phyloP scores from a whole-genome alignment of 1,284 basidiomycete species.

The Rhodotorula sp. region DNA sequence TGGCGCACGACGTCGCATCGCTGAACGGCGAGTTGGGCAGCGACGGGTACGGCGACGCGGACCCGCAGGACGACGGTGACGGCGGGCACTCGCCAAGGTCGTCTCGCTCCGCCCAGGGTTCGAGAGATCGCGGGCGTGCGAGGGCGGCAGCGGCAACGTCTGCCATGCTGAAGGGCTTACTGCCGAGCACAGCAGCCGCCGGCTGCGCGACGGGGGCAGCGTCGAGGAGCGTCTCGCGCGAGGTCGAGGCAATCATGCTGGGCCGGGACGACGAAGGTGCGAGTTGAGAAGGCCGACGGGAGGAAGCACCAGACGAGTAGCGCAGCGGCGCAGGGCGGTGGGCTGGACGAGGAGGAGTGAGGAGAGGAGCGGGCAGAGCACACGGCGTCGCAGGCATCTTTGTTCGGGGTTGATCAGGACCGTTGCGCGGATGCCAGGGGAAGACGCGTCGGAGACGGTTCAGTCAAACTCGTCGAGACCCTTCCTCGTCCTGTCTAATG shows the following conservation, averaged over 20 bases:
- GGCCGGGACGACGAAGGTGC: neutral
- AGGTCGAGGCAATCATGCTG: constrained; percentile 5
- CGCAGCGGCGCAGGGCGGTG: constrained; percentile 1
- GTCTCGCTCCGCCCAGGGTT: constrained; percentile 35
- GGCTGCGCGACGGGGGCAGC: constrained; percentile 6
- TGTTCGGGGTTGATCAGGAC: no score
- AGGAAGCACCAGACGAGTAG: constrained; percentile 4
- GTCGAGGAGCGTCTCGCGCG: neutral
- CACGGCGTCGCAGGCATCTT: neutral
- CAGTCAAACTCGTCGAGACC: neutral
- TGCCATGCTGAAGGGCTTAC: constrained; percentile 34
- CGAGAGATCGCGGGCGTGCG: constrained; percentile 31
- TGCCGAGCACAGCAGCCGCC: neutral
- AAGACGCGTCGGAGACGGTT: neutral
- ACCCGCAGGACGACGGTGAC: constrained; percentile 57
- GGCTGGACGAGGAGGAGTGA: neutral
- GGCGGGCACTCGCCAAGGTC: constrained; percentile 42
- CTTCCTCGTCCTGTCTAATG: no score
- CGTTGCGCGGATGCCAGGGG: neutral
- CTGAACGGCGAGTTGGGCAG: constrained; percentile 57
- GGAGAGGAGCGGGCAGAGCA: neutral
- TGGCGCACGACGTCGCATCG: constrained; percentile 57
- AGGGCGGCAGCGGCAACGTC: constrained; percentile 33
- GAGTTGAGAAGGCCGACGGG: constrained; percentile 1
- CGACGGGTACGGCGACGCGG: constrained; percentile 40